These are phyloP conservation scores for Musa balbisiana DNA, from an alignment of 202 grass and related monocot genomes.

Conservation along the genomic window DNA sequence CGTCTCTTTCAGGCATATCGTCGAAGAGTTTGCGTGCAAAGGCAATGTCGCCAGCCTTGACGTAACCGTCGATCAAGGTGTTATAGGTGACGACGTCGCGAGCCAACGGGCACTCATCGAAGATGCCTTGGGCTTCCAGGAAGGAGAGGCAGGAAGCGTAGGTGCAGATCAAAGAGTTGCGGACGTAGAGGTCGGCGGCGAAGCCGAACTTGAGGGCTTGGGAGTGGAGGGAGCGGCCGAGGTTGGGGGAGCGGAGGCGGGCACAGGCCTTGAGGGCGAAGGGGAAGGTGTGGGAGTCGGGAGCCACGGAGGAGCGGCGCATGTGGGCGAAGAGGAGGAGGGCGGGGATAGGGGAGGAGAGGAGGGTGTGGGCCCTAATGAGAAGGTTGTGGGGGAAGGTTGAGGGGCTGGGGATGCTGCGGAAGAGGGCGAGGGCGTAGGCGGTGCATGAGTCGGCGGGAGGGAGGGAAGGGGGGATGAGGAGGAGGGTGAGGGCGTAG, in stretches of 20 bases:
- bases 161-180: slow-evolving; percentile 41
- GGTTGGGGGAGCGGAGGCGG: slow-evolving; percentile 1
- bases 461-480: slow-evolving; percentile 27
- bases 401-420: slow-evolving; percentile 1
- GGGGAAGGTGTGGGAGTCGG: slow-evolving; percentile 36
- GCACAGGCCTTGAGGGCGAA: slow-evolving; percentile 25
- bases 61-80: slow-evolving; percentile 36
- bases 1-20: slow-evolving; percentile 34
- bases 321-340: slow-evolving; percentile 27
- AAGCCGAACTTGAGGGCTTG: slow-evolving; percentile 28
- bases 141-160: slow-evolving; percentile 32
- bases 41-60: slow-evolving; percentile 8
- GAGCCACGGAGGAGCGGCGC: slow-evolving; percentile 19
- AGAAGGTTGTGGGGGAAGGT: slow-evolving; percentile 24
- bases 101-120: slow-evolving; percentile 24
- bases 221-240: slow-evolving; percentile 38
- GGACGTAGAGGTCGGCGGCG: slow-evolving; percentile 24
- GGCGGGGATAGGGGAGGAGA: slow-evolving; percentile 33
- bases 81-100: slow-evolving; percentile 43
- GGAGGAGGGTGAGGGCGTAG: slow-evolving; percentile 27
- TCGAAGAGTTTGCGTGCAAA: slow-evolving; percentile 32
- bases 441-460: background rate
- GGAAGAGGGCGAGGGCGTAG: slow-evolving; percentile 5
- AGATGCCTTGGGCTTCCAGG: slow-evolving; percentile 25
- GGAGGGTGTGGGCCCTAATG: slow-evolving; percentile 9